A percentile compares a stretch with the other conserved stretches of the same genome.
Conservation (phyloP, 345 rosid genomes). For the Mangifera indica region DNA sequence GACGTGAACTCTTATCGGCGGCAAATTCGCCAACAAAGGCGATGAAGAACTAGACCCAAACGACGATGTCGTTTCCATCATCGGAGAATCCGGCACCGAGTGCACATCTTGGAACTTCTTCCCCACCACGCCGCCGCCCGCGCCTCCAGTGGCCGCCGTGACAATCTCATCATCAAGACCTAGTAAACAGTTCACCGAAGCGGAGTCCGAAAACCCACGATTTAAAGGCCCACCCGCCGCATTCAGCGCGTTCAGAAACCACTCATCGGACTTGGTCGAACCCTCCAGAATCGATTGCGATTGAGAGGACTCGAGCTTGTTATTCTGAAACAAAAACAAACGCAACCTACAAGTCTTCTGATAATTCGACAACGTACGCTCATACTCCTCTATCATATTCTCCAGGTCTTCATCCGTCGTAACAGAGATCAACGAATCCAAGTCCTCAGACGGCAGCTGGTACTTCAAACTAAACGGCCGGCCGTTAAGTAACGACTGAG, state of each 20-base stretch:
- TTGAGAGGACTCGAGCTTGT: constrained; percentile 67
- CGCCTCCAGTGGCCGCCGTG: constrained; percentile 20
- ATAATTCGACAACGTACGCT: constrained; percentile 50
- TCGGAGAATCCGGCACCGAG: constrained; percentile 89
- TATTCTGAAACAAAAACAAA: constrained; percentile 65
- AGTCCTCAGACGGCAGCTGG: constrained; percentile 92
- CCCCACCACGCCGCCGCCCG: constrained; percentile 48
- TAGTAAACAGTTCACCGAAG: constrained; percentile 67
- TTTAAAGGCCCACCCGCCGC: constrained; percentile 51
- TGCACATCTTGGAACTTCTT: constrained; percentile 67
- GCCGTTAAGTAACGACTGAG: constrained; percentile 60
- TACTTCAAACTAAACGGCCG: constrained; percentile 76
- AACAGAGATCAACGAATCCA: constrained; percentile 88
- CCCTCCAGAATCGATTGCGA: constrained; percentile 74
- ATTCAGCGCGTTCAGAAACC: constrained; percentile 86
- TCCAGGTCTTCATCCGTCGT: constrained; percentile 94
- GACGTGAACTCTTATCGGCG: constrained; percentile 77
- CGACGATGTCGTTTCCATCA: constrained; percentile 85
- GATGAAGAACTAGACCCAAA: constrained; percentile 94
- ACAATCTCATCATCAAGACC: constrained; percentile 62
- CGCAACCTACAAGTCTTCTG: constrained; percentile 67
- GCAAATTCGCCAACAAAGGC: constrained; percentile 80
- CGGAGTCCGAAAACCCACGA: constrained; percentile 74
- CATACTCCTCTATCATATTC: constrained; percentile 95
- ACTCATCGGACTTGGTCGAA: constrained; percentile 73